Base-by-base conservation (phyloP, 2,329 filamentous ascomycete genomes). In the Myriosclerotinia duriaeana region DNA sequence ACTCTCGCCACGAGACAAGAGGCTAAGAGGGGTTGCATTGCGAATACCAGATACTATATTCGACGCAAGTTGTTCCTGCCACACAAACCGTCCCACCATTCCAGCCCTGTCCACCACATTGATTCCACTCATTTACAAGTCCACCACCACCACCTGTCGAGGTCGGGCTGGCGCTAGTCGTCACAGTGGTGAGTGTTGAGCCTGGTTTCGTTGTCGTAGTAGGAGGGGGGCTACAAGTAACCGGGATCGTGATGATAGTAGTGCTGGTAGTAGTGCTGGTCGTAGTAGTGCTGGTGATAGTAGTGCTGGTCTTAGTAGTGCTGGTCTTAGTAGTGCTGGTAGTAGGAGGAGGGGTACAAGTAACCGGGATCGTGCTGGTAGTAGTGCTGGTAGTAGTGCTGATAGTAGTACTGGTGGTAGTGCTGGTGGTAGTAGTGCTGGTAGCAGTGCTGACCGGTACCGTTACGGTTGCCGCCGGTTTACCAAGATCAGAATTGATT, bases 71-170 rank as follows among this genome's bases (percentile, higher is more conserved):
- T 36, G 69, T 71, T 9, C 69, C 68, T 9, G 61, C 2, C 2
- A 46, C 58, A 52, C 72, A 74, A 8, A 56, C 53, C 0, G 70
- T 71, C 26, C 62, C 50, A 15, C 71, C 72, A 17, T 66, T 70
- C 54, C 66, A 74, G 12, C 68, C 71, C 26, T 68, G 20, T 17
- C 72, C 72, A n/a, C 61, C 72, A 52, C 72, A 74, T 59, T 69
- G 58, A 22, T 54, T 66, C 64, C 55, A 69, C 14, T 68, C 61
- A 53, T 46, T 34, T 3, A 69, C 66, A 67, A 48, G n/a, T 5
- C 66, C 30, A 30, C 26, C 40, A 15, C 26, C 40, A 15, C 53
- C 30, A 9, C 44, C 17, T n/a, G 20, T 20, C 7, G 44, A 9
- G 44, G 5, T 20, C 7, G 44, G 20, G 44, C 40, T 44, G 40